These are phyloP conservation scores for Aspergillus pseudoviridinutans DNA, from an alignment of 2,329 filamentous ascomycete species.

Conservation along the genomic window DNA sequence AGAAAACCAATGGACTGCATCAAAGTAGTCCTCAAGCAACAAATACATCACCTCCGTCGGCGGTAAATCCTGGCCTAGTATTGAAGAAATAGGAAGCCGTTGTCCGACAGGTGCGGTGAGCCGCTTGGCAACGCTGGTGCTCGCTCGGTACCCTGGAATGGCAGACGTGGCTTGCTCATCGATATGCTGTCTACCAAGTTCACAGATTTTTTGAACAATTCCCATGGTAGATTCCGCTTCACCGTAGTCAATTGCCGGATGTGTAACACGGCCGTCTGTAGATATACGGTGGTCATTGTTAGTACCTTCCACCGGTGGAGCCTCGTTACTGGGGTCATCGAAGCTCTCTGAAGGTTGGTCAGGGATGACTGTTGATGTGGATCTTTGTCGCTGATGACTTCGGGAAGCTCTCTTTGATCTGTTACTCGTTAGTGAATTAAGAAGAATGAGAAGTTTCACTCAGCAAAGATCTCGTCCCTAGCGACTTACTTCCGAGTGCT, in stretches of 20 bases:
- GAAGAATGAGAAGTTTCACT: neutral
- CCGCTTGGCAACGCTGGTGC: conserved; percentile 1
- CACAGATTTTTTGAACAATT: conserved; percentile 31
- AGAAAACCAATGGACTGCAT: conserved; percentile 45
- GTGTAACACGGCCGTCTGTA: neutral
- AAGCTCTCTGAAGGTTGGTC: neutral
- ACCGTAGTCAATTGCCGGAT: conserved; percentile 15
- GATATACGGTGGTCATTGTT: neutral
- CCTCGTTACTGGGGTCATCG: neutral
- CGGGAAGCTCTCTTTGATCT: neutral
- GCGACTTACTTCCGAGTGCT: conserved; percentile 10
- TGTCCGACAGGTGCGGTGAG: conserved; percentile 12
- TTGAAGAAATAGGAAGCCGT: conserved; percentile 20
- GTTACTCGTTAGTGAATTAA: neutral
- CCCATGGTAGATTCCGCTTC: conserved; percentile 35
- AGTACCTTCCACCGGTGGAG: neutral
- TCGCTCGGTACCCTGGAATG: conserved; percentile 29
- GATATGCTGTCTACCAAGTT: conserved; percentile 23
- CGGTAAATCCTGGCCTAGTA: conserved; percentile 29
- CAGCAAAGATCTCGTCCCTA: neutral
- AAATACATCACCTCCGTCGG: conserved; percentile 23
- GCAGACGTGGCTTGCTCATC: conserved; percentile 31
- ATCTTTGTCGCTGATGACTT: neutral
- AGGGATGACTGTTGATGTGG: neutral
- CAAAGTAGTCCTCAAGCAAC: conserved; percentile 40